phyloP scores from a whole-genome alignment of 2,329 filamentous ascomycete genomes.

The Monosporascus sp. region DNA sequence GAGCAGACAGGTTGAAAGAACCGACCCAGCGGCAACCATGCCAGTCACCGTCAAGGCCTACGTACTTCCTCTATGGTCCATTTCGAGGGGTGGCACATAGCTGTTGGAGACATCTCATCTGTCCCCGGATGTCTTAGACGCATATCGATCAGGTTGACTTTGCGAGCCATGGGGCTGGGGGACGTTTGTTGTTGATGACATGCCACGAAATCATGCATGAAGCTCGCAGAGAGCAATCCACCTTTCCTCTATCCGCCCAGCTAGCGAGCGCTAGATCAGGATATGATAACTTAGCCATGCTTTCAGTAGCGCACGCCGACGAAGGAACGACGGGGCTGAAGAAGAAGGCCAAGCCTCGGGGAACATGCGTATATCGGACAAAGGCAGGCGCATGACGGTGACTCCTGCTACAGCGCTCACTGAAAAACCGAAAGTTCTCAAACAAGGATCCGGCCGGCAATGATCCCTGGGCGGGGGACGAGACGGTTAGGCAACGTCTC shows the following conservation, averaged over 20 bases:
- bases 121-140: constrained; percentile 14
- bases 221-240: constrained; percentile 31
- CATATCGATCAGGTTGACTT: constrained; percentile 25
- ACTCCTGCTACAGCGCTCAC: background rate
- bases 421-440: too few species aligned
- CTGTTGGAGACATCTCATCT: constrained; percentile 10
- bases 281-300: constrained; percentile 14
- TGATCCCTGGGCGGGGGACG: background rate
- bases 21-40: constrained; percentile 3
- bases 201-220: constrained; percentile 43
- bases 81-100: constrained; percentile 2
- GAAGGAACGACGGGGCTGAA: constrained; percentile 1
- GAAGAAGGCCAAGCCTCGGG: background rate
- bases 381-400: background rate
- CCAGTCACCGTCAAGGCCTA: background rate
- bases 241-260: constrained; percentile 20
- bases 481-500: background rate
- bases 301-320: background rate
- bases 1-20: background rate
- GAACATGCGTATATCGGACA: background rate
- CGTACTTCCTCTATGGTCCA: constrained; percentile 6
- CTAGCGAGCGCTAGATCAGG: constrained; percentile 22
- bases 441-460: background rate
- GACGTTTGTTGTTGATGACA: constrained; percentile 24
- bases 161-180: constrained; percentile 32